Percentiles rank a stretch among this genome's conserved stretches.
These are phyloP conservation scores for Biscogniauxia marginata DNA, from an alignment of 2,329 filamentous ascomycete species.

Conservation along the genomic window DNA sequence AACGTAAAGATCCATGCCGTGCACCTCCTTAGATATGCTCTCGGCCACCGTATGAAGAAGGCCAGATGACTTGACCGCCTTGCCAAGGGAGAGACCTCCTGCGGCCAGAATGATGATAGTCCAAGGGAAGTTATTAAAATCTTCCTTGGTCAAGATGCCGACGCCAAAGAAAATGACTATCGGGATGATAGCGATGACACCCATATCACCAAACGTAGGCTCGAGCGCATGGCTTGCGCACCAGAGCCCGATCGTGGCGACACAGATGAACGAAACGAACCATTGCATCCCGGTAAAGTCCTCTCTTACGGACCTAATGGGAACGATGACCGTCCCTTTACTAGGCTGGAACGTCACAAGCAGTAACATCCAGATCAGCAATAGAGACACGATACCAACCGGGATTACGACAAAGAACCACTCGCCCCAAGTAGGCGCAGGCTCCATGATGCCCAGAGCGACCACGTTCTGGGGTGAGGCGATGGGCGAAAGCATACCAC, in stretches of 20 bases:
- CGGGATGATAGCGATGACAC: conserved; percentile 93
- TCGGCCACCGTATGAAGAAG: conserved; percentile 84
- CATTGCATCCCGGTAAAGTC: conserved; percentile 85
- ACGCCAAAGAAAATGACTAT: conserved; percentile 95
- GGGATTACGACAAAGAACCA: conserved; percentile 98
- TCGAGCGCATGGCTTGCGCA: conserved; percentile 90
- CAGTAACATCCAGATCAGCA: conserved; percentile 86
- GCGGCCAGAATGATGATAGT: conserved; percentile 98
- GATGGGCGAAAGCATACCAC: conserved; percentile 93
- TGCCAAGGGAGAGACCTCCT: conserved; percentile 87
- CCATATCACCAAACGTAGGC: conserved; percentile 91
- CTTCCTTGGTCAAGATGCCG: conserved; percentile 94
- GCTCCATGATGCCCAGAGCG: conserved; percentile 91
- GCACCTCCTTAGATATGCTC: conserved; percentile 70
- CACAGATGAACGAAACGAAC: conserved; percentile 83
- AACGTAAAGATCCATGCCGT: conserved; percentile 78
- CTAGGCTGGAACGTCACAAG: conserved; percentile 83
- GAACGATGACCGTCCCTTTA: conserved; percentile 82
- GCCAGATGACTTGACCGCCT: conserved; percentile 90
- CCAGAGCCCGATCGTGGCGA: conserved; percentile 87
- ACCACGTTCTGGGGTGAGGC: conserved; percentile 98
- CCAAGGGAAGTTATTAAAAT: conserved; percentile 99
- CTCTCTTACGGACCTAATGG: conserved; percentile 87
- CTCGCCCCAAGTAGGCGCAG: conserved; percentile 84
- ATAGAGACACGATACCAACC: conserved; percentile 83